Conservation (phyloP, 2,329 filamentous ascomycete genomes). For the Beauveria varroae region DNA sequence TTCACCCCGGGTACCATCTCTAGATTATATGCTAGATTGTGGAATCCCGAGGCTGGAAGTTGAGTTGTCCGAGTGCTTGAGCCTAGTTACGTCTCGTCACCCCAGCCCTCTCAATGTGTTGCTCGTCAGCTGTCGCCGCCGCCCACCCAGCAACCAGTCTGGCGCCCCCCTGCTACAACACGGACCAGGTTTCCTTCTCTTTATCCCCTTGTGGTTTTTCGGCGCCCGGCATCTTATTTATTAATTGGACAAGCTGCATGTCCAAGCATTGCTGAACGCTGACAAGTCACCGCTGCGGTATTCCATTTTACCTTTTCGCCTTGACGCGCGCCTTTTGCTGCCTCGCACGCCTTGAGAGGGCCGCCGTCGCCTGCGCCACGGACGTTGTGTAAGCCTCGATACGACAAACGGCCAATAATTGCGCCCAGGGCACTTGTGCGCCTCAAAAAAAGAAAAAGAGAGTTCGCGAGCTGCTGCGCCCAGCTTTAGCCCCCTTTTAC, state of each 20-base stretch:
- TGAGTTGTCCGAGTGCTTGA: background rate
- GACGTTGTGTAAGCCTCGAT: conserved; percentile 2
- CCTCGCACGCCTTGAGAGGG: background rate
- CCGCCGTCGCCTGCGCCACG: conserved; percentile 5
- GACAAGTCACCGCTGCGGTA: background rate
- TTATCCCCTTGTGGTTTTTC: background rate
- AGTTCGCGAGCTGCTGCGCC: background rate
- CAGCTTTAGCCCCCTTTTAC: background rate
- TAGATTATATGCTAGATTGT: background rate
- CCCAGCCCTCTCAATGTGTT: conserved; percentile 6
- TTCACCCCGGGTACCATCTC: background rate
- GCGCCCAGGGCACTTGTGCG: background rate
- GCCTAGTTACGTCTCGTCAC: background rate
- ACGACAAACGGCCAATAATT: background rate
- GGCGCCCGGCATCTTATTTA: background rate
- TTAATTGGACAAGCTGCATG: background rate
- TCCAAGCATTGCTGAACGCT: background rate
- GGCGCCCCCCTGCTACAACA: background rate
- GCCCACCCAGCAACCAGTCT: conserved; percentile 1
- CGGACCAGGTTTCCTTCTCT: background rate
- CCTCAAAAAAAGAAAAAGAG: background rate
- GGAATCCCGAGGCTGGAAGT: background rate
- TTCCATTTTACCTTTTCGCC: background rate
- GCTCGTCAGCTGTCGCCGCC: conserved; percentile 4
- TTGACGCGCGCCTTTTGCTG: background rate